Evolutionary conservation across 1,284 basidiomycete species (phyloP), one percentile per base, ranked within the genome.

Genomic region (Fistulina hepatica): DNA sequence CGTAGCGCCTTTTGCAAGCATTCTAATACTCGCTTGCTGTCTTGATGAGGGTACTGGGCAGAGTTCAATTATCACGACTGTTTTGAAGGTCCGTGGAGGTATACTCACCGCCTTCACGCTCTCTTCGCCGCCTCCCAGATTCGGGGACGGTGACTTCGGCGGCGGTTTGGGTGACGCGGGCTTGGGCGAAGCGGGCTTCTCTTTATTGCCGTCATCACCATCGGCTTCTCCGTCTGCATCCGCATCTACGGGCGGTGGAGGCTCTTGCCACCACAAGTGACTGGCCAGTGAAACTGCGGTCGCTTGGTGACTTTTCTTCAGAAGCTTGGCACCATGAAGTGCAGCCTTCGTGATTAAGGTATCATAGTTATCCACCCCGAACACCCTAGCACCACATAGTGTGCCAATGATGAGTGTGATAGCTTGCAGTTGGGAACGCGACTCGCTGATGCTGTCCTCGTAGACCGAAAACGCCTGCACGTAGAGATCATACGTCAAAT

Each of bases 271-370:
- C 90, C 91, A 95, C 52, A 95, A 63, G 63, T 97, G 92, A 56
- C 89, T 93, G 3, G 92, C 92, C 27, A 92, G 69, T 36, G 85
- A 79, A n/a, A 97, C 91, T 3, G 91, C 92, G 5, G 78, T 88
- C 11, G 91, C 84, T 60, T 97, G 92, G 59, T 95, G 92, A 19
- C 89, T 86, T 68, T 97, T 95, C 72, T 97, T 97, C 55, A 97
- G 58, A 46, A 95, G 58, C 60, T 93, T 92, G 32, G 90, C 86
- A 5, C 88, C 90, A 56, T 97, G 92, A 48, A 95, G 63, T 7
- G 92, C 91, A 16, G 91, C 92, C 61, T 97, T 97, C 23, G 92
- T 94, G 52, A 95, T 90, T 45, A 97, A 61, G 4, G 91, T 95
- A 53, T 95, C 92, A 54, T 94, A 95, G 54, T 93, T 93, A 50